Evolutionary conservation across 495 filamentous ascomycete genomes (phyloP).

Genomic region (Paragyromitra xinjiangensis): DNA sequence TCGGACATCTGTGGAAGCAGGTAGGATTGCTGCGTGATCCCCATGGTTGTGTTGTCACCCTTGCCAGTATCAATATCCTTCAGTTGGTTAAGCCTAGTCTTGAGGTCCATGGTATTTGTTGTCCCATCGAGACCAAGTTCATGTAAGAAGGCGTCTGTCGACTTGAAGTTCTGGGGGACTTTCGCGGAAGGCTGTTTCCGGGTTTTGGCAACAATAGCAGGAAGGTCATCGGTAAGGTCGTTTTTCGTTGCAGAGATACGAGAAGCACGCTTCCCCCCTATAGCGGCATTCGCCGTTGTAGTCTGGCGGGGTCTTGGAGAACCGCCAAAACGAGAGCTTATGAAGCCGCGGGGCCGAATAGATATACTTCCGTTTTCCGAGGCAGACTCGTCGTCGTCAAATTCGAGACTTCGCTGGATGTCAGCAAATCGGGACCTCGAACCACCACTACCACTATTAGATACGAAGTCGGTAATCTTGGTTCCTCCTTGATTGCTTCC

Average conservation of each 20-base stretch:
- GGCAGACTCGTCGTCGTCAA: conserved; percentile 41
- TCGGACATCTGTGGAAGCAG: conserved; percentile 74
- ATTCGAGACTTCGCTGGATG: conserved; percentile 47
- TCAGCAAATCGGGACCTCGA: conserved; percentile 49
- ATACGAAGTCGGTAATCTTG: conserved; percentile 55
- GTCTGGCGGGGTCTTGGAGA: conserved; percentile 37
- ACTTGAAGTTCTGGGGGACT: conserved; percentile 56
- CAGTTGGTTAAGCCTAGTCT: conserved; percentile 45
- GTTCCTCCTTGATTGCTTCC: conserved; percentile 38
- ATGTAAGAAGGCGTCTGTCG: conserved; percentile 54
- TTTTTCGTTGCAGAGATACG: conserved; percentile 33
- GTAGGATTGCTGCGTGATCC: conserved; percentile 63
- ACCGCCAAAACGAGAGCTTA: conserved; percentile 39
- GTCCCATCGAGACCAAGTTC: conserved; percentile 57
- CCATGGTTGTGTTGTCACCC: conserved; percentile 38
- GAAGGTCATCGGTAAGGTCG: conserved; percentile 50
- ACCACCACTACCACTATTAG: conserved; percentile 53
- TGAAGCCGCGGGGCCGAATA: conserved; percentile 26
- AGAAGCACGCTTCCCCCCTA: conserved; percentile 25
- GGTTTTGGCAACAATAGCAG: conserved; percentile 47
- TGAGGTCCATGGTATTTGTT: conserved; percentile 51
- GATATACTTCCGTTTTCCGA: conserved; percentile 41
- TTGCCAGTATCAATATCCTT: conserved; percentile 40
- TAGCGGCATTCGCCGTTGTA: conserved; percentile 8
- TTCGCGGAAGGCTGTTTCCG: conserved; percentile 37